Base-by-base conservation (phyloP, 305 asterid genomes). In the Fraxinus sp. region DNA sequence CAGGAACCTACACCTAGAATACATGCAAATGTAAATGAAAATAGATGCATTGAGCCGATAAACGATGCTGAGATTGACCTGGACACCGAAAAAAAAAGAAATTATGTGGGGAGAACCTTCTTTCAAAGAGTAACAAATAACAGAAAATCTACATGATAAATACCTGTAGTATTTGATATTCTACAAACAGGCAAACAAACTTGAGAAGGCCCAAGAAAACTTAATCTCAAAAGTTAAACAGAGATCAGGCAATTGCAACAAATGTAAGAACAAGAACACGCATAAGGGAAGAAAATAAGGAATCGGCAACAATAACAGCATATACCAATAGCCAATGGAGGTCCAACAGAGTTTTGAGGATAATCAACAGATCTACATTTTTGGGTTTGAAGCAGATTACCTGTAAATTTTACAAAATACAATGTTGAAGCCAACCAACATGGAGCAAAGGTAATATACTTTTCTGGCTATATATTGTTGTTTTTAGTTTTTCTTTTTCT, bases 121-220 rank as follows among this genome's bases (percentile, higher is more conserved):
- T 16, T 52, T 66, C 41, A 26, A 10, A 76, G 74, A 41, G 84
- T 5, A 77, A 84, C 7, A 24, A 22, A 22, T 9, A 8, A 59
- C 71, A 24, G n/a, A 24, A 64, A 64, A 64, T 24, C n/a, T 64
- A 10, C n/a, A 76, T 24, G 52, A 78, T 75, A 57, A 7, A 79
- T 76, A 89, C 94, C 90, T 84, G 88, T 13, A 20, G 74, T 52
- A 64, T 55, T 74, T 5, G 87, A 55, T 32, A 84, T 81, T 77
- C 81, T 85, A 76, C 35, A 35, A 30, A 84, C 68, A 8, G 88
- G 59, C 77, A 74, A 80, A 84, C 37, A 68, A 76, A 37, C 72
- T 80, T 82, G 89, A 83, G 80, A 80, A 68, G 55, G 66, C 79
- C 89, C 89, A 88, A 57, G 41, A 59, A 80, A 84, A 76, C 74